Conservation (phyloP, 2,329 filamentous ascomycete species). For the Gyromitra esculenta region DNA sequence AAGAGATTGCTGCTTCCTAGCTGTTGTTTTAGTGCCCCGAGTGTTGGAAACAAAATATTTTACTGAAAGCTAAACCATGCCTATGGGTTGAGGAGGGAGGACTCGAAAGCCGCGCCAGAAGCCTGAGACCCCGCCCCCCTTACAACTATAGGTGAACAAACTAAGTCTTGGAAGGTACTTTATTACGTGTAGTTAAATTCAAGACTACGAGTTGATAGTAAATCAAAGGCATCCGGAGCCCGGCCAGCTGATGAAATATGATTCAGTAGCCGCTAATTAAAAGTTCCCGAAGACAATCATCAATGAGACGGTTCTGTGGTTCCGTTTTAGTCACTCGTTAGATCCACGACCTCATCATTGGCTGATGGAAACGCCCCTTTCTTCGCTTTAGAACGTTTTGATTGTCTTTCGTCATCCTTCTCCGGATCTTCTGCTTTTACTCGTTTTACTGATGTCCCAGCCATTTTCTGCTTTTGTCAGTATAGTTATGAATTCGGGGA, state of each 20-base stretch:
- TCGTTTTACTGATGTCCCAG: slow-evolving; percentile 7
- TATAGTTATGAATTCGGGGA: not conserved
- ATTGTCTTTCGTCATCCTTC: not conserved
- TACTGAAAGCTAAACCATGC: too few species aligned
- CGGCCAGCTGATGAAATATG: not conserved
- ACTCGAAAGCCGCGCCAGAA: too few species aligned
- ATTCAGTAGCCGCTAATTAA: not conserved
- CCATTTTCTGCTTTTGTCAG: slow-evolving; percentile 20
- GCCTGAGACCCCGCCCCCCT: too few species aligned
- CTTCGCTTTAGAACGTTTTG: slow-evolving; percentile 13
- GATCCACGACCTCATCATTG: not conserved
- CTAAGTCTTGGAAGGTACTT: too few species aligned
- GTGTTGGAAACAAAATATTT: too few species aligned
- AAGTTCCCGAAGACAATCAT: not conserved
- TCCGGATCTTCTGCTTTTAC: not conserved
- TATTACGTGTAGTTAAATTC: too few species aligned
- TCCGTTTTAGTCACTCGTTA: slow-evolving; percentile 16
- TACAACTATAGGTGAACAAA: too few species aligned
- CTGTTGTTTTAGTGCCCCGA: too few species aligned
- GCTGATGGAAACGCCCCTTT: not conserved
- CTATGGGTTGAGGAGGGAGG: too few species aligned
- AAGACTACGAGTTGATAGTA: too few species aligned
- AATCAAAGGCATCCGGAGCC: too few species aligned
- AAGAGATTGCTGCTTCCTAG: too few species aligned
- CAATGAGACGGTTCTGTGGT: not conserved